Conservation (phyloP, 441 rosid genomes). For the Aleurites moluccanus region DNA sequence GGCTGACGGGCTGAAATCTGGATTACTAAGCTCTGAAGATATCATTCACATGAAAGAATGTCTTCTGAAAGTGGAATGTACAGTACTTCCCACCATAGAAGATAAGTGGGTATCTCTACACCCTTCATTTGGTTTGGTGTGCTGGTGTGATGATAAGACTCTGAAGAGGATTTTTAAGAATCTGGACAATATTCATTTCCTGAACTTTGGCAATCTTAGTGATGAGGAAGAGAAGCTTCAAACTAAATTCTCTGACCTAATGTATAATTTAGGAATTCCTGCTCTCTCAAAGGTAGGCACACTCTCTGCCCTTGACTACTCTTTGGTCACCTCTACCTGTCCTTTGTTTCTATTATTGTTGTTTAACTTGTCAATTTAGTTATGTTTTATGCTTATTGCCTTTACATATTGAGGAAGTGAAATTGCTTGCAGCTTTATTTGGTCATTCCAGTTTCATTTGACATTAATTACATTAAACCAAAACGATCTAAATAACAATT, state of each 20-base stretch:
- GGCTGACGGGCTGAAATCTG: conserved; percentile 70
- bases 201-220: conserved; percentile 58
- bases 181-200: conserved; percentile 56
- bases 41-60: conserved; percentile 53
- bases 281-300: conserved; percentile 72
- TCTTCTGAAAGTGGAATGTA: conserved; percentile 56
- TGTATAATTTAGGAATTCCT: conserved; percentile 76
- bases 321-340: too few relatives aligned
- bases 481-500: background rate
- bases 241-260: conserved; percentile 49
- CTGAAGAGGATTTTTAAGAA: conserved; percentile 61
- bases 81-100: conserved; percentile 72
- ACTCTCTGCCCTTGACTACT: background rate
- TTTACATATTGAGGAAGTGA: background rate
- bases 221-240: conserved; percentile 55
- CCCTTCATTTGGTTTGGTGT: conserved; percentile 75
- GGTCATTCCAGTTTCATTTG: too few relatives aligned
- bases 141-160: conserved; percentile 84
- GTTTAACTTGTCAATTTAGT: background rate
- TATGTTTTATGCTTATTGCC: background rate
- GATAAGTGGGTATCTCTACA: conserved; percentile 94
- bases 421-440: background rate
- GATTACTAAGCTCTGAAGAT: conserved; percentile 54
- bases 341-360: background rate
- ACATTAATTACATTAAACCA: background rate